Conservation (phyloP, 1,284 basidiomycete species). For the Ceratobasidium sp. region DNA sequence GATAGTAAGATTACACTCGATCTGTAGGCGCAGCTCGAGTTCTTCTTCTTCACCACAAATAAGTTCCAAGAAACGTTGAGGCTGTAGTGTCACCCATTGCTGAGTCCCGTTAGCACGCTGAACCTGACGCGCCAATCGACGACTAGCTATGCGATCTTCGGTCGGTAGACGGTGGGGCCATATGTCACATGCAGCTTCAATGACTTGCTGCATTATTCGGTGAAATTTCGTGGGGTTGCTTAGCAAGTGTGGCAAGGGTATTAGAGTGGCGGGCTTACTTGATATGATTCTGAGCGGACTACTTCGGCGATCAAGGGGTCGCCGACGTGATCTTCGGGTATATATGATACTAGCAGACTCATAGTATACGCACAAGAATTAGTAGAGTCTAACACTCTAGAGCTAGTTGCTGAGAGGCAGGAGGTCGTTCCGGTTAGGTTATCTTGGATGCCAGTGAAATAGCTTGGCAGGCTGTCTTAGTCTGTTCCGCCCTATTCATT, state of each 20-base stretch:
- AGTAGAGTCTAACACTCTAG: not conserved
- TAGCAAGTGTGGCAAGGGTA: not conserved
- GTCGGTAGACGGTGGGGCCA: constrained; percentile 16
- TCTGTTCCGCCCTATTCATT: not conserved
- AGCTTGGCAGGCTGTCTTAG: not conserved
- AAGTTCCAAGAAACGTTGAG: constrained; percentile 13
- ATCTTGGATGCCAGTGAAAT: not conserved
- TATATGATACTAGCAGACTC: constrained; percentile 22
- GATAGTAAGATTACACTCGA: not conserved
- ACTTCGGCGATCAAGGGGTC: not conserved
- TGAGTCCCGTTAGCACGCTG: not conserved
- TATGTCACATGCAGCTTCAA: constrained; percentile 23
- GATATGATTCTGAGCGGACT: constrained; percentile 22
- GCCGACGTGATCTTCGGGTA: constrained; percentile 5
- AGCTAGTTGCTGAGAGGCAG: not conserved
- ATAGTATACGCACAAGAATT: not conserved
- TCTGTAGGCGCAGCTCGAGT: constrained; percentile 23
- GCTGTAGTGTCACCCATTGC: constrained; percentile 23
- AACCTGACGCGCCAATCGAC: constrained; percentile 12
- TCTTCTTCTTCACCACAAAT: not conserved
- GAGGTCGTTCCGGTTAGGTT: not conserved
- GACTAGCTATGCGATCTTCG: not conserved
- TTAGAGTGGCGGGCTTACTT: constrained; percentile 6
- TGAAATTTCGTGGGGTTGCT: not conserved
- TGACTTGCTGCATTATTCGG: constrained; percentile 10